Base-by-base conservation (phyloP, 2,329 filamentous ascomycete genomes). In the Leptographium wingfieldii region DNA sequence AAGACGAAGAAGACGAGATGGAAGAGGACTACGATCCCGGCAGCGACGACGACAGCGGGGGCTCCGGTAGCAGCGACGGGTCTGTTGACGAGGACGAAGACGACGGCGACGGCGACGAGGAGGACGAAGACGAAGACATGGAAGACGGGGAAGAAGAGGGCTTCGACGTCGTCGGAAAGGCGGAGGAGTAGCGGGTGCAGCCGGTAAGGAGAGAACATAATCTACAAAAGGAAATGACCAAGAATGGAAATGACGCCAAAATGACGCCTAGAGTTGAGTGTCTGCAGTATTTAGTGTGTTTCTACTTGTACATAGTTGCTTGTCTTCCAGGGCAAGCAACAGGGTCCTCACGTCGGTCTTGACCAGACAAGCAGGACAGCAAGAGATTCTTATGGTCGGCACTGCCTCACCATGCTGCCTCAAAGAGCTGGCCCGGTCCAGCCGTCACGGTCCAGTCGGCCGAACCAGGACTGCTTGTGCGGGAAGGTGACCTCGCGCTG, bases 381-480 rank as follows among this genome's bases (percentile, higher is more conserved):
- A 25, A 22, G 22, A 22, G 22, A 1, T 22, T 22, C 22, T 22
- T 22, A 22, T 22, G 22, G 22, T 22, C 22, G 22, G 22, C 22
- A 22, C 22, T 22, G 22, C 22, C 22, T 22, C 22, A 22, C 22
- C 9, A 5, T 19, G 11, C 2, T 2, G 31, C 25, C 9, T 73
- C 65, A 87, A 35, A 86, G 66, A 5, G 76, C 77, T 16, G 90
- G 90, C 0, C 83, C 84, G 54, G 87, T 81, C 87, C 91, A 97
- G 25, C 80, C 82, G 65, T 96, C 91, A 62, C 92, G 80, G 60
- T 83, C 80, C 64, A 95, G 80, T 67, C 87, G 87, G 73, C 95
- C 87, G 63, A 92, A 80, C 73, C 92, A 95, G 7, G 90, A 85
- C 70, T 95, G 91, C 72, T 99, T 99, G 71, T 97, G 92, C 1